Percentiles rank a stretch among this genome's conserved stretches.
Conservation (phyloP, 139 green algal species). For the Chlamydomonas incerta region DNA sequence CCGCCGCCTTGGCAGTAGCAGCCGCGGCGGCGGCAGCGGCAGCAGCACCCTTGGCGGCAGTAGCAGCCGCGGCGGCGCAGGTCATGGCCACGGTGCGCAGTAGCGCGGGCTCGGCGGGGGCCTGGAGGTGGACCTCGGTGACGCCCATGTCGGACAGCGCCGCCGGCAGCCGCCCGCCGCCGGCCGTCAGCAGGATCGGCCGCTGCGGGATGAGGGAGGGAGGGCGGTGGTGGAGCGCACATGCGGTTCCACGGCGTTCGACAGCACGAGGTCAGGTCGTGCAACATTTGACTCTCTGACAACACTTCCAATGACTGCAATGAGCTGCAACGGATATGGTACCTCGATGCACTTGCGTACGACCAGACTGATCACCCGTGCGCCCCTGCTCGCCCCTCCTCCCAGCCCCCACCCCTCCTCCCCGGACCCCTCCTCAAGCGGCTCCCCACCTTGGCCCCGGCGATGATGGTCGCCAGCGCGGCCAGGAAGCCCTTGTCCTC, state of each 20-base stretch:
- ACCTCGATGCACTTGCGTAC: too few relatives aligned
- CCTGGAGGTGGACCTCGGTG: neutral
- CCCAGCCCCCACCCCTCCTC: too few relatives aligned
- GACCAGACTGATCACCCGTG: too few relatives aligned
- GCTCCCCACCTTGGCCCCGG: constrained; percentile 48
- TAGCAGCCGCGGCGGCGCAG: neutral
- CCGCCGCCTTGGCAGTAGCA: too few relatives aligned
- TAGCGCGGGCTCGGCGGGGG: neutral
- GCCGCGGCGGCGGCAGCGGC: neutral
- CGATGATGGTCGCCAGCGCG: constrained; percentile 47
- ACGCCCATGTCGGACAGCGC: constrained; percentile 15
- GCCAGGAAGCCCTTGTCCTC: constrained; percentile 58
- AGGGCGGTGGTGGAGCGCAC: too few relatives aligned
- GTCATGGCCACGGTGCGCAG: constrained; percentile 49
- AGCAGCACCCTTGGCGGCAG: neutral
- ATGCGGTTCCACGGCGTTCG: too few relatives aligned
- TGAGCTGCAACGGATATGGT: neutral
- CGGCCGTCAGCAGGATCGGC: constrained; percentile 56
- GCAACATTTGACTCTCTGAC: too few relatives aligned
- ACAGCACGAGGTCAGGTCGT: too few relatives aligned
- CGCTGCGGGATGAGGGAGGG: constrained; percentile 28
- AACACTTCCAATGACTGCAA: too few relatives aligned
- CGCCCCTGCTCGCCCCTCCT: too few relatives aligned
- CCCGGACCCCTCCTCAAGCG: too few relatives aligned
- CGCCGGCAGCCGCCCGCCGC: constrained; percentile 18